phyloP scores from a whole-genome alignment of 495 filamentous ascomycete species.

The Copromyces sp. region DNA sequence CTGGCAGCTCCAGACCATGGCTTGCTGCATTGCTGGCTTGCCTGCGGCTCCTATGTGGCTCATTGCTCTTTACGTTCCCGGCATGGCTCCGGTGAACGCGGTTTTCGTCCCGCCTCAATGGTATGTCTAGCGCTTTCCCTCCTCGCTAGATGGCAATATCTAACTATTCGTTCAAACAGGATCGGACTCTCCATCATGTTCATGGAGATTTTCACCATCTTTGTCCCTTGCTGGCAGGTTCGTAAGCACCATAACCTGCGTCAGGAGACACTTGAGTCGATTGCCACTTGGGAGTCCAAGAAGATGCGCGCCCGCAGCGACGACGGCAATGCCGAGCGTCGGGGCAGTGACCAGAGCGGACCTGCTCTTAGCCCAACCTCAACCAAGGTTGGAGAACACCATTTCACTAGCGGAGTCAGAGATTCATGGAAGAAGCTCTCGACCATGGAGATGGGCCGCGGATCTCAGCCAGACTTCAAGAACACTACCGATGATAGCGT shows the following conservation, averaged over 20 bases:
- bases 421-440: slow-evolving; percentile 21
- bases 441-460: slow-evolving; percentile 10
- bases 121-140: slow-evolving; percentile 25
- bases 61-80: slow-evolving; percentile 46
- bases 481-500: slow-evolving; percentile 29
- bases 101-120: slow-evolving; percentile 43
- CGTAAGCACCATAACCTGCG: slow-evolving; percentile 15
- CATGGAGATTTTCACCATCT: slow-evolving; percentile 42
- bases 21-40: slow-evolving; percentile 50
- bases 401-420: not conserved
- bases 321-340: not conserved
- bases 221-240: slow-evolving; percentile 33
- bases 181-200: slow-evolving; percentile 27
- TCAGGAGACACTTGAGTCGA: slow-evolving; percentile 20
- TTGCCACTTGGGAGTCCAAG: slow-evolving; percentile 23
- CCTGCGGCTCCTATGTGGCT: slow-evolving; percentile 60
- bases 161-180: slow-evolving; percentile 8
- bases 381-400: slow-evolving; percentile 13
- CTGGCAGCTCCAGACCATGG: slow-evolving; percentile 57
- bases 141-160: not conserved
- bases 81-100: slow-evolving; percentile 42
- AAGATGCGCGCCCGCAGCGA: slow-evolving; percentile 11
- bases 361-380: slow-evolving; percentile 15
- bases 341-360: not conserved
- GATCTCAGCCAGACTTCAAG: slow-evolving; percentile 21